A percentile compares a stretch with the other conserved stretches of the same genome.
Conservation (phyloP, 495 filamentous ascomycete species). For the Trichoderma reesei region DNA sequence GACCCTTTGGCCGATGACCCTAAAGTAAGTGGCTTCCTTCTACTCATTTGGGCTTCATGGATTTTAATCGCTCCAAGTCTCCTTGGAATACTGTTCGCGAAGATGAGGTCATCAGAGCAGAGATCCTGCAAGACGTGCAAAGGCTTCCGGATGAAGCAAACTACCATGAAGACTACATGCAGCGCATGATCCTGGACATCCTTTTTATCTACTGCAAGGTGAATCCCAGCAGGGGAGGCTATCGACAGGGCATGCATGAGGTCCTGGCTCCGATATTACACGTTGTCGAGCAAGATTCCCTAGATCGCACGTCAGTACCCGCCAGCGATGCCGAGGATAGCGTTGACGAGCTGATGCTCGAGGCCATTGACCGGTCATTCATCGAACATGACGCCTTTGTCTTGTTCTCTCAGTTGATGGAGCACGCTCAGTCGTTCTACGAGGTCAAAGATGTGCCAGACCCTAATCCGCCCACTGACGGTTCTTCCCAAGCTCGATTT, state of each 20-base stretch:
- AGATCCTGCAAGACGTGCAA: slow-evolving; percentile 94
- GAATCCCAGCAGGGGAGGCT: slow-evolving; percentile 71
- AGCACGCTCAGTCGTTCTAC: slow-evolving; percentile 77
- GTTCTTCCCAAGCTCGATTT: neutral
- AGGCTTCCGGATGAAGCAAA: slow-evolving; percentile 86
- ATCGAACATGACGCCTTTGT: slow-evolving; percentile 89
- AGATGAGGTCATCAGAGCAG: slow-evolving; percentile 73
- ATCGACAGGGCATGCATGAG: slow-evolving; percentile 97
- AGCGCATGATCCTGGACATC: slow-evolving; percentile 75
- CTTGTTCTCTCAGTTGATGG: slow-evolving; percentile 79
- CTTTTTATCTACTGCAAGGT: slow-evolving; percentile 93
- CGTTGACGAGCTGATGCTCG: slow-evolving; percentile 36
- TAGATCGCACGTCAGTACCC: slow-evolving; percentile 26
- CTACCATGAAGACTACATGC: slow-evolving; percentile 71
- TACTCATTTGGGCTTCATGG: neutral
- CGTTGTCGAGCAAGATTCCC: slow-evolving; percentile 74
- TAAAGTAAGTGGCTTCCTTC: slow-evolving; percentile 46
- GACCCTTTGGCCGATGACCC: slow-evolving; percentile 86
- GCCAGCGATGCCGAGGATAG: slow-evolving; percentile 24
- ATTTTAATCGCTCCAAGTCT: slow-evolving; percentile 46
- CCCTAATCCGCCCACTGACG: slow-evolving; percentile 10
- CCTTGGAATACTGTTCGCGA: slow-evolving; percentile 78
- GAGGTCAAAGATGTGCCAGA: slow-evolving; percentile 45
- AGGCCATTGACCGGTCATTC: slow-evolving; percentile 58
- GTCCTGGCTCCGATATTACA: slow-evolving; percentile 84